Percentiles rank a stretch among this genome's conserved stretches.
Conservation (phyloP, 805 yeast genomes). For the Peterozyma toletana region DNA sequence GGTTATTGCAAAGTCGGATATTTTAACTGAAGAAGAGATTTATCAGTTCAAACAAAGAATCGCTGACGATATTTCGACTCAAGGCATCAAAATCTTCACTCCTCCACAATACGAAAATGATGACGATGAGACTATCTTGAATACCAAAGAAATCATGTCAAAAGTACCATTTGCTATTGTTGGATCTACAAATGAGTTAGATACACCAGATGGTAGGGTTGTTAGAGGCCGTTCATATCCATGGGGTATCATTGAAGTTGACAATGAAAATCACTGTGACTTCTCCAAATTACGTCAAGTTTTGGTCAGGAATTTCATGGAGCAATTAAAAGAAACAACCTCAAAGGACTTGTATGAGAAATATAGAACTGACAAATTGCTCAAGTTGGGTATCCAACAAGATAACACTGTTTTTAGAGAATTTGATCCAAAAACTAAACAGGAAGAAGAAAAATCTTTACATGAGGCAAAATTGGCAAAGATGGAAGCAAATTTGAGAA, state of each 20-base stretch:
- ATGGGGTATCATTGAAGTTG: conserved; percentile 96
- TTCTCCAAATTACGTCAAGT: conserved; percentile 84
- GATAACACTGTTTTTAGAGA: conserved; percentile 91
- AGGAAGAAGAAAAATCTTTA: conserved; percentile 86
- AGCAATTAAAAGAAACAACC: conserved; percentile 88
- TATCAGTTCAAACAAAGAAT: conserved; percentile 68
- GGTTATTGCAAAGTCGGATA: conserved; percentile 90
- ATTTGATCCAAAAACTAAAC: conserved; percentile 86
- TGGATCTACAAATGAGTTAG: conserved; percentile 75
- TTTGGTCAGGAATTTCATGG: conserved; percentile 83
- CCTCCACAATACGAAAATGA: conserved; percentile 71
- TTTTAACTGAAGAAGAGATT: conserved; percentile 83
- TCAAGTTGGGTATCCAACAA: conserved; percentile 80
- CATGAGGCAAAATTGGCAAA: conserved; percentile 92
- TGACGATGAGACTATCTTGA: conserved; percentile 72
- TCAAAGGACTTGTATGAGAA: conserved; percentile 71
- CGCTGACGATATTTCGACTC: conserved; percentile 65
- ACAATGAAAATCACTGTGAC: conserved; percentile 90
- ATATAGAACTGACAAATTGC: conserved; percentile 80
- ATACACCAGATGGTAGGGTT: conserved; percentile 62
- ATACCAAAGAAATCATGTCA: conserved; percentile 58
- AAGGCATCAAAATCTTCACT: conserved; percentile 66
- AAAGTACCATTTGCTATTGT: conserved; percentile 90
- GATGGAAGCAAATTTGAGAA: conserved; percentile 95
- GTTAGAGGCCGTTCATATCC: conserved; percentile 94